Percentiles rank a stretch among this genome's conserved stretches.
Conservation (phyloP, 192 early-diverging fungal species). For the Coemansia sp. region DNA sequence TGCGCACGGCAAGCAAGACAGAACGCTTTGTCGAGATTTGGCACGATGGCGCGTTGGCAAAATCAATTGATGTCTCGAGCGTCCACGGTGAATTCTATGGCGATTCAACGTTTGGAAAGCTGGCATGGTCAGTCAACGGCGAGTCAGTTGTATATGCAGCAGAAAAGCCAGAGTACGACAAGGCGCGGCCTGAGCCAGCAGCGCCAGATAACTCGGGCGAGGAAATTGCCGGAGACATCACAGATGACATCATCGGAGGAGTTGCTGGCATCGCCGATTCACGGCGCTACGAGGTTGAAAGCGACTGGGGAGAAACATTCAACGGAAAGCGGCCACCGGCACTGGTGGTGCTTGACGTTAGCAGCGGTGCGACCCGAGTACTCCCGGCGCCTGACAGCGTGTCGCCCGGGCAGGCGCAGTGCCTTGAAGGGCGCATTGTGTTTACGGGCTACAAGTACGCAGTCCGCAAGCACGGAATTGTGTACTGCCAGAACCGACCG, state of each 20-base stretch:
- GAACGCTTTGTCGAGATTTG: slow-evolving; percentile 64
- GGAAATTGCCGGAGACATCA: slow-evolving; percentile 16
- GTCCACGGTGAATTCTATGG: slow-evolving; percentile 70
- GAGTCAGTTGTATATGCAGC: slow-evolving; percentile 64
- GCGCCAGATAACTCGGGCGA: neutral
- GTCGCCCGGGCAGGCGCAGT: slow-evolving; percentile 54
- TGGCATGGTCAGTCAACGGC: slow-evolving; percentile 64
- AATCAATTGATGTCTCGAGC: slow-evolving; percentile 64
- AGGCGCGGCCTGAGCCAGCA: slow-evolving; percentile 19
- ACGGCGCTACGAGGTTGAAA: slow-evolving; percentile 53
- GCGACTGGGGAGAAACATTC: slow-evolving; percentile 74
- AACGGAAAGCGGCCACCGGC: slow-evolving; percentile 58
- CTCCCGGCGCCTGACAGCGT: slow-evolving; percentile 17
- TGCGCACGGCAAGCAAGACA: slow-evolving; percentile 20
- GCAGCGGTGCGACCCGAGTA: slow-evolving; percentile 28
- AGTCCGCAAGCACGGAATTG: slow-evolving; percentile 61
- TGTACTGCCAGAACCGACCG: slow-evolving; percentile 68
- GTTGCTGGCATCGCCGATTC: slow-evolving; percentile 43
- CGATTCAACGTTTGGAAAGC: slow-evolving; percentile 65
- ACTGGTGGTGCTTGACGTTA: slow-evolving; percentile 59
- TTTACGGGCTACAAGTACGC: slow-evolving; percentile 66
- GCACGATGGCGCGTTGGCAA: slow-evolving; percentile 54
- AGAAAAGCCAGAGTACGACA: slow-evolving; percentile 57
- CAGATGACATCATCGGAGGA: slow-evolving; percentile 39
- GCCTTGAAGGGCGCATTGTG: slow-evolving; percentile 56